Evolutionary conservation across 306 rosid species (phyloP).

Genomic region (Corylus avellana): DNA sequence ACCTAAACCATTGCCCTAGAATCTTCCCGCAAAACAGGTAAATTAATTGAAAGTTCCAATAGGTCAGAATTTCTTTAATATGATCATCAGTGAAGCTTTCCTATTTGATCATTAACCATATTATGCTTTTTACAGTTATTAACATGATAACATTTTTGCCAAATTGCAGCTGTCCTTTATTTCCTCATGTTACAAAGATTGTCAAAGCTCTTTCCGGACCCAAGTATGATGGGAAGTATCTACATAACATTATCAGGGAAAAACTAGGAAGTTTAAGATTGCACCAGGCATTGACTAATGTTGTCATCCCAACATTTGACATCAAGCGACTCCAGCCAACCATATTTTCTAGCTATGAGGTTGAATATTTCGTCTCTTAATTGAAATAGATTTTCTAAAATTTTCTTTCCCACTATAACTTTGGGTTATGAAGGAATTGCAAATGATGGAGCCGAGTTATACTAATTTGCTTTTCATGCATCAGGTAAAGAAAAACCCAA

Average conservation of each 20-base stretch:
- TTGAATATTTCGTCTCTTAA: neutral
- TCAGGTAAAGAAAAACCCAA: constrained; percentile 40
- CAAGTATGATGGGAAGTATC: constrained; percentile 70
- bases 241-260: constrained; percentile 46
- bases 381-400: neutral
- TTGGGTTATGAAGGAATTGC: neutral
- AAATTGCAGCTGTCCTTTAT: constrained; percentile 27
- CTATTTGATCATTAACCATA: neutral
- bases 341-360: constrained; percentile 59
- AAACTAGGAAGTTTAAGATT: constrained; percentile 58
- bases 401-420: neutral
- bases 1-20: constrained; percentile 48
- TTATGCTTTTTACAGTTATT: neutral
- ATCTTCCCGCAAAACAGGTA: constrained; percentile 59
- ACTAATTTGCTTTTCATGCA: neutral
- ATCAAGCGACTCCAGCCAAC: constrained; percentile 57
- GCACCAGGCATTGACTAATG: constrained; percentile 61
- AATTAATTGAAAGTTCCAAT: neutral
- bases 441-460: neutral
- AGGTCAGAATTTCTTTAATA: neutral
- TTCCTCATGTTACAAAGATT: constrained; percentile 11
- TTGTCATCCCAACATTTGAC: constrained; percentile 71
- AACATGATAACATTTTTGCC: neutral
- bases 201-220: constrained; percentile 55
- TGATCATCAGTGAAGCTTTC: neutral